Base-by-base conservation (phyloP, 441 rosid species). In the Populus hybrid region DNA sequence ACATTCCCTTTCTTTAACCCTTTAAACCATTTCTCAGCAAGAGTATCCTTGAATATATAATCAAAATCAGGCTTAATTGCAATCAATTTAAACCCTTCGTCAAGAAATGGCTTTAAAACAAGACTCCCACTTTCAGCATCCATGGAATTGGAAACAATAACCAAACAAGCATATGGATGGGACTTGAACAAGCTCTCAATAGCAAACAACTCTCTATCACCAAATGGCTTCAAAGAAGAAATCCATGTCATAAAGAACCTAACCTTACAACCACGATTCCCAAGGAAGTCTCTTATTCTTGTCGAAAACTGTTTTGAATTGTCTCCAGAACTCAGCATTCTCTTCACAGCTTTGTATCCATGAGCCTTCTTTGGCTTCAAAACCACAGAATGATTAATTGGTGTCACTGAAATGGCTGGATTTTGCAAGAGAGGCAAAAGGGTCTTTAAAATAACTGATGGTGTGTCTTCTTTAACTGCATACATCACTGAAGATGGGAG, bases 161-260 rank as follows among this genome's bases (percentile, higher is more conserved):
- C 84, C 38, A 94, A 84, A 64, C 99, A 94, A 29, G 89, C 89
- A 45, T 82, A 72, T 68, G 88, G 87, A 74, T 94, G 88, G 5
- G 84, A 86, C 65, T 86, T 88, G 78, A 90, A 92, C 75, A 93
- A 77, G 40, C 92, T 90, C 81, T 93, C 93, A 9, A 93, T 29
- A 2, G 84, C 81, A 74, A 93, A 81, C 36, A 79, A 21, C 64
- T 93, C 99, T 76, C 97, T 72, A 2, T 83, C 85, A 71, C 94
- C 87, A 63, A 90, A 90, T 53, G 92, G 87, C n/a, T 84, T 86
- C 0, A 87, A 74, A 11, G 92, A 83, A 33, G 95, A 91, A 77
- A 93, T 94, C 98, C 98, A 92, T 4, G 99, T 94, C 95, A 94
- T 92, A 87, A 94, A 94, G 83, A 94, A 87, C 64, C 85, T 81